Evolutionary conservation across 805 yeast genomes (phyloP), one percentile per base, ranked within the genome.

Genomic region (Candida krabiensis): DNA sequence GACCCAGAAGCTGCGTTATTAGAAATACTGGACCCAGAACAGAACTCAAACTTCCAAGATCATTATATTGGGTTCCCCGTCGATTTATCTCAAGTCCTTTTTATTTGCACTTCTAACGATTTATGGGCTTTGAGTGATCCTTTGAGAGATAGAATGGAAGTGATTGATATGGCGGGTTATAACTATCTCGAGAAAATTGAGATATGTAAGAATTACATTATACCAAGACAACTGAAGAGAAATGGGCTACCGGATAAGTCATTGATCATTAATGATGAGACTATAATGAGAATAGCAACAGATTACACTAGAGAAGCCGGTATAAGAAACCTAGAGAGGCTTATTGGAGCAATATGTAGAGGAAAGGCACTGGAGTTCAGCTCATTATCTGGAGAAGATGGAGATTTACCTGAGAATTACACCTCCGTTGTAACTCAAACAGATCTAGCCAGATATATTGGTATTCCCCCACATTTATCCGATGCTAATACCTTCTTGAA

Each of bases 21-120:
- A 43, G 96, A 88, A 60, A 90, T 88, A 1, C 70, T 88, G 43
- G 96, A 88, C 54, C 96, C 96, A 0, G 96, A 88, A 58, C 96
- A 88, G 56, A 88, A 88, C 60, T 62, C 67, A 24, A 69, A 77
- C 22, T 88, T 87, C 61, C 76, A 75, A 26, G 96, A 88, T 62
- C 95, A 86, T 58, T 88, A 85, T 58, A 62, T 88, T 37, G 93
- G 93, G 4, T 83, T 88, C 63, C 95, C 96, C 0, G 71, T 88
- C 15, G 96, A 88, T 56, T 64, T 88, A 47, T 84, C 95, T 4
- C 86, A 85, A 49, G 83, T 86, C 11, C 64, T 86, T 15, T 88
- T 88, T 53, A 75, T 88, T 36, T 90, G 96, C 51, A 88, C 96
- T 1, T 91, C 96, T 9, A 88, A 88, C 59, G 83, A 85, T 41